Evolutionary conservation across 805 yeast genomes (phyloP).

Genomic region (Suhomyces sp.): DNA sequence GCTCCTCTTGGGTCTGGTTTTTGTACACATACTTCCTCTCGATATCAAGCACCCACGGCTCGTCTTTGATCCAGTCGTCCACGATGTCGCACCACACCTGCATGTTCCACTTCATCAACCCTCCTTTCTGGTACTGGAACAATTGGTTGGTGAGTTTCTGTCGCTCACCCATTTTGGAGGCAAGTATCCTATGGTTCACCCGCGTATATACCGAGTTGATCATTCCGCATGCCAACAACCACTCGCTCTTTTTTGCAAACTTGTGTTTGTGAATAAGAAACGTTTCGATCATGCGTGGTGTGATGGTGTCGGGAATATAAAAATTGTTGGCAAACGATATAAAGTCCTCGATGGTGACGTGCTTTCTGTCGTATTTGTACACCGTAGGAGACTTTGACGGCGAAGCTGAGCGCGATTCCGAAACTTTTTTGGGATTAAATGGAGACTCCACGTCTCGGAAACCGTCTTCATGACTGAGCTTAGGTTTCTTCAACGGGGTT

Average conservation of each 20-base stretch:
- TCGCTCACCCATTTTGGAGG: constrained; percentile 47
- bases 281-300: constrained; percentile 48
- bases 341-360: constrained; percentile 32
- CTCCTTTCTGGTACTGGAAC: constrained; percentile 53
- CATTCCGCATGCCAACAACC: constrained; percentile 70
- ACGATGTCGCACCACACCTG: constrained; percentile 53
- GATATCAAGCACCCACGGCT: constrained; percentile 60
- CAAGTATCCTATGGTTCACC: constrained; percentile 47
- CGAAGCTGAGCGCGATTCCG: not conserved
- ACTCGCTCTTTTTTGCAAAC: constrained; percentile 53
- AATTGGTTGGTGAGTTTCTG: constrained; percentile 48
- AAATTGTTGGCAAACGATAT: constrained; percentile 58
- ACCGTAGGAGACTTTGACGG: constrained; percentile 5
- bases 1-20: constrained; percentile 20
- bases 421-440: constrained; percentile 16
- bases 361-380: constrained; percentile 18
- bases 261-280: constrained; percentile 50
- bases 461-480: not conserved
- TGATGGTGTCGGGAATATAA: constrained; percentile 53
- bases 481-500: not conserved
- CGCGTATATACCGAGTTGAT: constrained; percentile 56
- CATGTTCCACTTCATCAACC: constrained; percentile 47
- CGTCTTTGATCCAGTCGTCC: constrained; percentile 50
- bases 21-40: constrained; percentile 43
- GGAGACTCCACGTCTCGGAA: constrained; percentile 25